A percentile compares a stretch with the other conserved stretches of the same genome.
phyloP scores from a whole-genome alignment of 2,329 filamentous ascomycete genomes.

The Cordyceps farinosa region DNA sequence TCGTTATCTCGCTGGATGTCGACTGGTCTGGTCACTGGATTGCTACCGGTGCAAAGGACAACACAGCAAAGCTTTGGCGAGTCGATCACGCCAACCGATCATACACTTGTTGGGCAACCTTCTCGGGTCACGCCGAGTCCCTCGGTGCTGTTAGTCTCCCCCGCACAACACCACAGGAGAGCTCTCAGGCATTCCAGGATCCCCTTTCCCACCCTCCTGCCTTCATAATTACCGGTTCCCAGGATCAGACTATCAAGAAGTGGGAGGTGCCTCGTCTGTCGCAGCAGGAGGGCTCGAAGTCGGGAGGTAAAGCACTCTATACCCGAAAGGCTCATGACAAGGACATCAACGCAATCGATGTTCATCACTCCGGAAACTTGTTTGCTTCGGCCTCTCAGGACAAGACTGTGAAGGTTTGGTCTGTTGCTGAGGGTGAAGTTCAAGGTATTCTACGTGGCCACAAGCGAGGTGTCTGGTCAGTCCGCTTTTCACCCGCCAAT shows the following conservation, averaged over 20 bases:
- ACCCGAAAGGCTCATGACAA: conserved; percentile 97
- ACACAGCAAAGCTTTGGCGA: conserved; percentile 86
- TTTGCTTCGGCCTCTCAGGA: conserved; percentile 98
- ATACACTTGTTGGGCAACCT: conserved; percentile 74
- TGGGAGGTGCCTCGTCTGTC: conserved; percentile 72
- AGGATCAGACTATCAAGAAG: conserved; percentile 91
- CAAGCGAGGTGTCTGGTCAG: conserved; percentile 92
- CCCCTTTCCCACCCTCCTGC: conserved; percentile 76
- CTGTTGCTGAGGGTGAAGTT: conserved; percentile 81
- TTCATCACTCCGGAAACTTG: conserved; percentile 68
- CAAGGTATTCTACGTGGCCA: conserved; percentile 90
- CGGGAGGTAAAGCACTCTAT: conserved; percentile 65
- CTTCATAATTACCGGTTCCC: conserved; percentile 87
- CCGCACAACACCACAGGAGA: conserved; percentile 61
- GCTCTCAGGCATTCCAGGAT: conserved; percentile 66
- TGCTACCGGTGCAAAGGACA: conserved; percentile 94
- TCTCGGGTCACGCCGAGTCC: conserved; percentile 92
- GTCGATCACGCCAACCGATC: conserved; percentile 72
- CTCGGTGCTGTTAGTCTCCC: conserved; percentile 85
- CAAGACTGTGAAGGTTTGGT: conserved; percentile 96
- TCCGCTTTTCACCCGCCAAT: conserved; percentile 79
- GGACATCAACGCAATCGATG: conserved; percentile 92
- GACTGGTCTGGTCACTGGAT: conserved; percentile 98
- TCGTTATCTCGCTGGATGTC: conserved; percentile 88
- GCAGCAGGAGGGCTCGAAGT: conserved; percentile 43